A percentile compares a stretch with the other conserved stretches of the same genome.
Conservation (phyloP, 2,329 filamentous ascomycete species). For the Colletotrichum theobromicola region DNA sequence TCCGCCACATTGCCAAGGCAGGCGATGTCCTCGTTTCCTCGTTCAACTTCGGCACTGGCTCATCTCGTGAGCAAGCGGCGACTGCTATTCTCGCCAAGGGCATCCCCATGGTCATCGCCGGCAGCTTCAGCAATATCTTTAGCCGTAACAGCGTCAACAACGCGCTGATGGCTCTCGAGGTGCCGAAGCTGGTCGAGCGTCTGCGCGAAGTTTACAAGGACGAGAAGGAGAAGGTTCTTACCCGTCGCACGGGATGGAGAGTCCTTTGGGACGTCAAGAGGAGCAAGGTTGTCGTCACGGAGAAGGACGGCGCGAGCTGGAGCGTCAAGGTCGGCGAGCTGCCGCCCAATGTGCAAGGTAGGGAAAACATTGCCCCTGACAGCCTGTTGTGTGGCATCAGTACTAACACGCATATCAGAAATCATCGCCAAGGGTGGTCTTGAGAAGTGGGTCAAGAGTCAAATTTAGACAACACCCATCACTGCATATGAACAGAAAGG, state of each 20-base stretch:
- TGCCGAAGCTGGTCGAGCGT: constrained; percentile 69
- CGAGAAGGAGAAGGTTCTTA: constrained; percentile 57
- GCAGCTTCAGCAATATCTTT: constrained; percentile 87
- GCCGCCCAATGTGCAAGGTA: constrained; percentile 77
- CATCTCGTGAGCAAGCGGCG: constrained; percentile 83
- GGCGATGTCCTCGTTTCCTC: constrained; percentile 85
- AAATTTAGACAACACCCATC: constrained; percentile 49
- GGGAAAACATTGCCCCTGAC: background rate
- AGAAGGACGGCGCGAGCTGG: constrained; percentile 73
- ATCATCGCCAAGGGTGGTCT: constrained; percentile 80
- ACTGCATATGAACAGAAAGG: background rate
- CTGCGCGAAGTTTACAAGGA: constrained; percentile 66
- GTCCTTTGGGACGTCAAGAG: constrained; percentile 80
- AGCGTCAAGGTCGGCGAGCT: constrained; percentile 82
- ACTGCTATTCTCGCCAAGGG: constrained; percentile 83
- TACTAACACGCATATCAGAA: constrained; percentile 45
- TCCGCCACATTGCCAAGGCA: constrained; percentile 65
- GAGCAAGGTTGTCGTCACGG: constrained; percentile 73
- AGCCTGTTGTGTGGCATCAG: accelerated
- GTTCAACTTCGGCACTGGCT: constrained; percentile 89
- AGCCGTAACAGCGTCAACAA: constrained; percentile 81
- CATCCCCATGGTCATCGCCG: constrained; percentile 80
- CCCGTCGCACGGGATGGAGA: constrained; percentile 82
- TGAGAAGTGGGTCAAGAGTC: constrained; percentile 81
- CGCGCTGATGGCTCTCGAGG: constrained; percentile 74